Evolutionary conservation across 768 basidiomycete species (phyloP).

Genomic region (Saitozyma sp.): DNA sequence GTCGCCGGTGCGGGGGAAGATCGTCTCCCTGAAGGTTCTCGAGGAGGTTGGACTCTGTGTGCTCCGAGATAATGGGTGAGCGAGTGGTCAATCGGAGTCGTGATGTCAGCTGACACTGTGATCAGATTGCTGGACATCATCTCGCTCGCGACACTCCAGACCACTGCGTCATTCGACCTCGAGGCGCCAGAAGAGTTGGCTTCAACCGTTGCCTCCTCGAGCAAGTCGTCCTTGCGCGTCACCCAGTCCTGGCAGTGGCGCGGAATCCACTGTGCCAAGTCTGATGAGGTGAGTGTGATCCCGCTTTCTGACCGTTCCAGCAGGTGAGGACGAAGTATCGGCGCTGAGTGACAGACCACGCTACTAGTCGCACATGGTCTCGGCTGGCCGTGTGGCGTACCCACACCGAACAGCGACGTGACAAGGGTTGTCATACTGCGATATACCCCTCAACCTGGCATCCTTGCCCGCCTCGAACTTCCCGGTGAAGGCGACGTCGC

Average conservation of each 20-base stretch:
- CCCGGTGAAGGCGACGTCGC: constrained; percentile 38
- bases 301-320: neutral
- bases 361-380: constrained; percentile 31
- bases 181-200: constrained; percentile 14
- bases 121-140: constrained; percentile 34
- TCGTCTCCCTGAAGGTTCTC: constrained; percentile 28
- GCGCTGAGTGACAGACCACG: constrained; percentile 6
- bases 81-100: neutral
- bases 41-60: constrained; percentile 21
- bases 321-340: neutral
- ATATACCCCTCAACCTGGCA: neutral
- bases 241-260: constrained; percentile 39
- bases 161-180: constrained; percentile 13
- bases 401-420: constrained; percentile 42
- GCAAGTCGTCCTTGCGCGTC: constrained; percentile 15
- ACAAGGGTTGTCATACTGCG: constrained; percentile 32
- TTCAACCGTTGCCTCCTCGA: neutral
- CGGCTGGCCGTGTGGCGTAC: constrained; percentile 40
- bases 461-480: constrained; percentile 31
- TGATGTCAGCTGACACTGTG: neutral
- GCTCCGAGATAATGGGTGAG: constrained; percentile 39
- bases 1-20: constrained; percentile 20
- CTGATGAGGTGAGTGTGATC: constrained; percentile 19
- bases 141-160: constrained; percentile 15
- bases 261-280: constrained; percentile 16